Evolutionary conservation across 1,284 basidiomycete genomes (phyloP), one percentile per base, ranked within the genome.

Genomic region (Kalmanozyma brasiliensis): DNA sequence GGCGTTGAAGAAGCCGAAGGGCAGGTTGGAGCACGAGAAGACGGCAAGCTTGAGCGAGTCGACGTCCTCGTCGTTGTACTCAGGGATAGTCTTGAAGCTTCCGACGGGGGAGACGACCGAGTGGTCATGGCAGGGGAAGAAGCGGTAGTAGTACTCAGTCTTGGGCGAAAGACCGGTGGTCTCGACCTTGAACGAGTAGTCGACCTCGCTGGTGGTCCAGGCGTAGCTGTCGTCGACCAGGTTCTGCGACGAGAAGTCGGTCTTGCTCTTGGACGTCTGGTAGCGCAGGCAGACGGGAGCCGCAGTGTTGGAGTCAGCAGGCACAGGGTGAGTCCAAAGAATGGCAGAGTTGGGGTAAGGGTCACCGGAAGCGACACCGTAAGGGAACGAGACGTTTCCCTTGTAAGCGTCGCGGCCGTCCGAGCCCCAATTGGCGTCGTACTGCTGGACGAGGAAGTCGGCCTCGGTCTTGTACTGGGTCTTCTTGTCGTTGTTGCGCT

Each of bases 1-100:
- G 13, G 88, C 88, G 75, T 89, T 89, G 84, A 89, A 90, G 80
- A 85, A 89, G 1, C 89, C 89, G 85, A 78, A 74, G 33, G 69
- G 73, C 35, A 84, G 86, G 55, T 86, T 86, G 19, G 87, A 87
- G 73, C 87, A 88, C 7, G 87, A 88, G 78, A 88, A 88, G 3
- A 88, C 86, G 2, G 87, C 87, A 3, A 89, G 68, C 2, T 85
- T 86, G 29, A 88, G 70, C 10, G 85, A 85, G 56, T 87, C 85
- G 19, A 85, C 84, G 11, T 44, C 24, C 11, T 62, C 51, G 23
- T 74, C 71, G 49, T 73, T 45, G 46, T 62, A 52, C 6, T 55
- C 56, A 5, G 79, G 78, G 19, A 79, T 56, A 13, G 78, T 72
- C 71, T 88, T 88, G 52, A 89, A 87, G 53, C 76, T 70, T 10